A percentile compares a stretch with the other conserved stretches of the same genome.
Conservation (phyloP, 108 stramenopile genomes). For the Poteriospumella lacustris region DNA sequence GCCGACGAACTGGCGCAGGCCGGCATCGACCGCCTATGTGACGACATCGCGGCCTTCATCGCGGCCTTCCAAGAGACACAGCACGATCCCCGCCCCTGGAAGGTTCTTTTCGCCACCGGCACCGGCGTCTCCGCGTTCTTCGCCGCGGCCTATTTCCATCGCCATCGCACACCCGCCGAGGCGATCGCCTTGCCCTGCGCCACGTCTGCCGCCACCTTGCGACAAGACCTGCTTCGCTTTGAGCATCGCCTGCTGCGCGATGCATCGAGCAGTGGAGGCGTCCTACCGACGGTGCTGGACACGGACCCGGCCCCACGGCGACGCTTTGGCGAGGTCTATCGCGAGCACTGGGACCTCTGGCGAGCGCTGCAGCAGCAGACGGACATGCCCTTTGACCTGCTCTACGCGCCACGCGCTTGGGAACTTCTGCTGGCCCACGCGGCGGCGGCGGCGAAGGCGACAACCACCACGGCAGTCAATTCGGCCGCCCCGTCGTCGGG, state of each 20-base stretch:
- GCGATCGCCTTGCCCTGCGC: not conserved
- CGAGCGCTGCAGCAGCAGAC: not conserved
- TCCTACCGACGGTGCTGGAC: not conserved
- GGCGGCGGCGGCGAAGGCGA: not conserved
- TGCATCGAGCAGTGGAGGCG: not conserved
- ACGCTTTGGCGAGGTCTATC: not conserved
- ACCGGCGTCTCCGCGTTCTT: conserved; percentile 8
- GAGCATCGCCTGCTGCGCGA: not conserved
- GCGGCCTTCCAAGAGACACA: not conserved
- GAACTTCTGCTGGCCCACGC: not conserved
- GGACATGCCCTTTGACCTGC: not conserved
- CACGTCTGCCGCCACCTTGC: not conserved
- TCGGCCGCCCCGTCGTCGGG: not conserved
- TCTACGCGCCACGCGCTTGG: not conserved
- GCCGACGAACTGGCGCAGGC: not conserved
- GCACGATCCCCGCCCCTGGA: not conserved
- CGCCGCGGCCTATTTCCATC: not conserved
- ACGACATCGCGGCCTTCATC: not conserved
- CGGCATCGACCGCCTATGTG: not conserved
- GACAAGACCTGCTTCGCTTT: not conserved
- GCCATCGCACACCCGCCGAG: not conserved
- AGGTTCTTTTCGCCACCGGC: not conserved
- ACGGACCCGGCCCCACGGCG: not conserved
- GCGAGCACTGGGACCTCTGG: not conserved
- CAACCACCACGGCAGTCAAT: not conserved